Evolutionary conservation across 176 grass and related monocot genomes (phyloP).

Genomic region (Panicum miliaceum): DNA sequence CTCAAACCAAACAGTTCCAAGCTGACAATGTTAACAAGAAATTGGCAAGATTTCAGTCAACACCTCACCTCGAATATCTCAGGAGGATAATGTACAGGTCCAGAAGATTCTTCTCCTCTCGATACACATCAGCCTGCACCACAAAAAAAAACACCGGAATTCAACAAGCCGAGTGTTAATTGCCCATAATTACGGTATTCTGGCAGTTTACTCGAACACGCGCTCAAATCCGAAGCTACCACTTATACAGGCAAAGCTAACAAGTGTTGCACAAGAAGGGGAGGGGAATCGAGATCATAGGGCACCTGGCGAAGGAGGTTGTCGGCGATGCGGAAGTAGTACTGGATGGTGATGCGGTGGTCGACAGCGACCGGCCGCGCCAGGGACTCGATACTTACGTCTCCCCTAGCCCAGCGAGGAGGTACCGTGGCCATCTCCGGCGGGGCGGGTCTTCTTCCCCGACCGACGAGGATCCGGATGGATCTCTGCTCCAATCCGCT

Average conservation of each 20-base stretch:
- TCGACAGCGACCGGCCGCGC: conserved; percentile 74
- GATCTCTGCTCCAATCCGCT: conserved; percentile 7
- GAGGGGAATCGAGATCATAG: conserved; percentile 7
- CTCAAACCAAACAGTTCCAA: background rate
- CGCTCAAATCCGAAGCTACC: background rate
- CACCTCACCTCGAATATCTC: conserved; percentile 79
- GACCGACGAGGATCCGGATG: background rate
- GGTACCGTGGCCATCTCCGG: conserved; percentile 36
- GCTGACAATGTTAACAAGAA: conserved; percentile 9
- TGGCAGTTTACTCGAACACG: background rate
- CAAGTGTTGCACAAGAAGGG: background rate
- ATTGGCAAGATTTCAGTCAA: conserved; percentile 30
- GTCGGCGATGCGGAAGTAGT: conserved; percentile 91
- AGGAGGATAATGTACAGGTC: conserved; percentile 92
- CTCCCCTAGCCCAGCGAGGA: conserved; percentile 31
- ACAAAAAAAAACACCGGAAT: conserved; percentile 38
- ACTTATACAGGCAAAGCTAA: background rate
- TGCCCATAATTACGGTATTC: background rate
- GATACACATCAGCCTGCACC: conserved; percentile 75
- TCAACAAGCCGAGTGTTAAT: conserved; percentile 6
- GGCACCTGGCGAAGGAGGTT: conserved; percentile 91
- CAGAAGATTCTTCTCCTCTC: conserved; percentile 86
- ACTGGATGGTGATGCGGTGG: conserved; percentile 74
- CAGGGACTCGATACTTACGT: conserved; percentile 60
- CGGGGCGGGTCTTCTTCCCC: background rate